A percentile compares a stretch with the other conserved stretches of the same genome.
Conservation (phyloP, 768 basidiomycete species). For the Mycena galericulata region DNA sequence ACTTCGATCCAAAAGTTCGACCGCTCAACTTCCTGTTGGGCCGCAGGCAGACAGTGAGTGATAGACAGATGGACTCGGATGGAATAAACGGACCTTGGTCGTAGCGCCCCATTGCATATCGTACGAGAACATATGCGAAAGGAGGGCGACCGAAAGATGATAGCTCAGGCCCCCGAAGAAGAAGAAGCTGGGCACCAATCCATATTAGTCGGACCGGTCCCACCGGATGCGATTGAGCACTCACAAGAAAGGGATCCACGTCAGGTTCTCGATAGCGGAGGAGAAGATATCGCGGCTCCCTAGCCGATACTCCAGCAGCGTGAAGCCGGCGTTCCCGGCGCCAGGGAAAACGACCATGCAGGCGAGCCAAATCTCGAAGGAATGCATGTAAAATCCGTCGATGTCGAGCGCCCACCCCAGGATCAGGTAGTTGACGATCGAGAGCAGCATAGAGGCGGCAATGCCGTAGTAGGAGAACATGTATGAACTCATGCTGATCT, state of each 20-base stretch:
- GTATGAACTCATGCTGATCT: conserved; percentile 82
- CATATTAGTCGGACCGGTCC: not conserved
- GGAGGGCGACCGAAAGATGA: conserved; percentile 72
- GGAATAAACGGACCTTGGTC: conserved; percentile 61
- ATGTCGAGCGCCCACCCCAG: conserved; percentile 71
- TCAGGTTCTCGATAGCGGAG: conserved; percentile 68
- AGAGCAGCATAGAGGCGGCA: conserved; percentile 70
- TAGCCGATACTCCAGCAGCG: conserved; percentile 76
- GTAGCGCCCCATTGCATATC: conserved; percentile 86
- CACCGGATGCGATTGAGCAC: conserved; percentile 43
- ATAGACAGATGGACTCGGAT: conserved; percentile 4
- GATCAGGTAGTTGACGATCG: conserved; percentile 77
- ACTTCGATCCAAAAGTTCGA: conserved; percentile 94
- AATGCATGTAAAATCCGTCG: conserved; percentile 79
- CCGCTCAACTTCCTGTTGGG: conserved; percentile 86
- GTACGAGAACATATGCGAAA: conserved; percentile 81
- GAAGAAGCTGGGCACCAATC: conserved; percentile 67
- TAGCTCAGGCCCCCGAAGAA: conserved; percentile 84
- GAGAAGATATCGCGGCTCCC: conserved; percentile 65
- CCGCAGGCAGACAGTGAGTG: not conserved
- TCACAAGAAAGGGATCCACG: conserved; percentile 82
- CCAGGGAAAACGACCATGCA: conserved; percentile 79
- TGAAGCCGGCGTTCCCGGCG: conserved; percentile 76
- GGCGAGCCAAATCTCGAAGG: conserved; percentile 81
- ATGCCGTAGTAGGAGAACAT: conserved; percentile 76